Conservation (phyloP, 179 eudicot genomes). For the Silene coronaria region DNA sequence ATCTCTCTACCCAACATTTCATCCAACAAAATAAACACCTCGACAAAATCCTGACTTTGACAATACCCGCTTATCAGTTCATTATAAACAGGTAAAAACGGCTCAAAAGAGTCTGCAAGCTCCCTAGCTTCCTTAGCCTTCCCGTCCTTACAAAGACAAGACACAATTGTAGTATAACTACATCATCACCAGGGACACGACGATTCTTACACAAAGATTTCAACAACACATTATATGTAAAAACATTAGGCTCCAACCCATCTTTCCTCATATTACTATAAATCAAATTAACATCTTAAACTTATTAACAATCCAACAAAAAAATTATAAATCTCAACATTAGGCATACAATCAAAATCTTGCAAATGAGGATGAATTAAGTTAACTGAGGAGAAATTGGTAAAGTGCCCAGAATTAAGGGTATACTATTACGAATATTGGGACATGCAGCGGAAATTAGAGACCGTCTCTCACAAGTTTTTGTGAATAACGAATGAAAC, state of each 20-base stretch:
- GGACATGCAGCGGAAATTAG: too few relatives aligned
- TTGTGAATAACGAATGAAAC: too few relatives aligned
- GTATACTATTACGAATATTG: too few relatives aligned
- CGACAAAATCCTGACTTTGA: conserved; percentile 34
- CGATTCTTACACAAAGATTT: conserved; percentile 79
- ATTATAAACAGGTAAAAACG: conserved; percentile 62
- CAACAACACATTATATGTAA: conserved; percentile 74
- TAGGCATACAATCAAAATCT: conserved; percentile 64
- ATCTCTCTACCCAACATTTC: conserved; percentile 50
- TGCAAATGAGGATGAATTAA: too few relatives aligned
- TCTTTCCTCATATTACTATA: conserved; percentile 76
- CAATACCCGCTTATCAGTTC: conserved; percentile 68
- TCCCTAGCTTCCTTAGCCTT: conserved; percentile 60
- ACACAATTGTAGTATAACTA: conserved; percentile 68
- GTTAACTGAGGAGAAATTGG: too few relatives aligned
- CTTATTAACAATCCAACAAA: conserved; percentile 65
- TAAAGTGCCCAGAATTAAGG: too few relatives aligned
- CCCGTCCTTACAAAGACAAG: conserved; percentile 61
- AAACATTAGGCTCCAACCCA: conserved; percentile 74
- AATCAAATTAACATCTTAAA: conserved; percentile 59
- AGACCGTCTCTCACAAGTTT: too few relatives aligned
- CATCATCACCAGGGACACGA: conserved; percentile 58
- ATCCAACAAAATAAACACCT: conserved; percentile 47
- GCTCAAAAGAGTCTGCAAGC: conserved; percentile 42
- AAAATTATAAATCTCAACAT: conserved; percentile 69